phyloP scores from a whole-genome alignment of 2,329 filamentous ascomycete species.

The Teratosphaeria gauchensis region DNA sequence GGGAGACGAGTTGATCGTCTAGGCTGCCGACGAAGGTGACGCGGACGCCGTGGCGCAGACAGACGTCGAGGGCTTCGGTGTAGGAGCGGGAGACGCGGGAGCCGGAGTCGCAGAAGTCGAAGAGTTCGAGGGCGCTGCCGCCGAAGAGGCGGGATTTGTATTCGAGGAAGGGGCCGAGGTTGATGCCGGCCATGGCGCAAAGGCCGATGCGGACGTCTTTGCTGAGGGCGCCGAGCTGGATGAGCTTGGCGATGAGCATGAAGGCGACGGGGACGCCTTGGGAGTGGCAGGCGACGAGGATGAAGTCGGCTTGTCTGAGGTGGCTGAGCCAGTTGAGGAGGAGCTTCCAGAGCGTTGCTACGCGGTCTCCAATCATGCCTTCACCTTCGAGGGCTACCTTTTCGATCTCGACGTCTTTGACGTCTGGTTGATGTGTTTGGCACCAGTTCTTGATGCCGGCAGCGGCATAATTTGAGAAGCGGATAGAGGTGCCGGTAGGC shows the following conservation, averaged over 20 bases:
- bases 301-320: slow-evolving; percentile 76
- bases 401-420: slow-evolving; percentile 69
- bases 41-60: slow-evolving; percentile 68
- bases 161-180: slow-evolving; percentile 83
- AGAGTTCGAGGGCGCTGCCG: slow-evolving; percentile 84
- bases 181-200: slow-evolving; percentile 84
- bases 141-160: slow-evolving; percentile 85
- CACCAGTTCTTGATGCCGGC: slow-evolving; percentile 78
- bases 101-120: slow-evolving; percentile 78
- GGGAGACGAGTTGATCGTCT: slow-evolving; percentile 88
- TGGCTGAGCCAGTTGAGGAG: slow-evolving; percentile 91
- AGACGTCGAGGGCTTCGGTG: slow-evolving; percentile 61
- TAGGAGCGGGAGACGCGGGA: slow-evolving; percentile 78
- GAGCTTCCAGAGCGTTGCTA: slow-evolving; percentile 88
- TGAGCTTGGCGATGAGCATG: slow-evolving; percentile 86
- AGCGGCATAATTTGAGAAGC: slow-evolving; percentile 81
- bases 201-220: slow-evolving; percentile 65
- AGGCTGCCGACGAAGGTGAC: slow-evolving; percentile 89
- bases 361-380: slow-evolving; percentile 79
- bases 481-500: slow-evolving; percentile 87
- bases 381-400: slow-evolving; percentile 93
- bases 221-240: slow-evolving; percentile 77
- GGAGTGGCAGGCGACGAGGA: slow-evolving; percentile 87
- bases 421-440: slow-evolving; percentile 47
- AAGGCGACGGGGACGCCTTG: slow-evolving; percentile 91